Conservation (phyloP, 2,329 filamentous ascomycete species). For the Pseudocercospora fuligena region DNA sequence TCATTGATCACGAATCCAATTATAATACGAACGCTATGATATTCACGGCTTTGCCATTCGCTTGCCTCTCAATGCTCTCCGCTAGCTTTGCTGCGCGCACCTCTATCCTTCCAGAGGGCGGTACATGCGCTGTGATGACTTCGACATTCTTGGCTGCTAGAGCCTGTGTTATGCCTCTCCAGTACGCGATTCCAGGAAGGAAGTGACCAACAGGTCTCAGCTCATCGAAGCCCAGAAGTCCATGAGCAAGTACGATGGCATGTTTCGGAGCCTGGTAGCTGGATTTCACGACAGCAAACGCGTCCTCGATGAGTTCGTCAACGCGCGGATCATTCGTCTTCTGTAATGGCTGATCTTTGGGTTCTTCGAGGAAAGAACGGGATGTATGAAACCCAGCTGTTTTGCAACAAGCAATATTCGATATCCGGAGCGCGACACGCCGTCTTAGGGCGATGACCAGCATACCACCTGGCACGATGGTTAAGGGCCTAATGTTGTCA, state of each 20-base stretch:
- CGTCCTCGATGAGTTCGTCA: slow-evolving; percentile 51
- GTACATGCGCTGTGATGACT: slow-evolving; percentile 65
- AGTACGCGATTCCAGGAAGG: slow-evolving; percentile 66
- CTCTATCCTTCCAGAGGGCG: slow-evolving; percentile 64
- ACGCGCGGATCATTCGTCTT: slow-evolving; percentile 8
- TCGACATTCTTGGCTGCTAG: slow-evolving; percentile 61
- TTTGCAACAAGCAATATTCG: not conserved
- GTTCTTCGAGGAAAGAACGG: not conserved
- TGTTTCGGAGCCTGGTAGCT: slow-evolving; percentile 61
- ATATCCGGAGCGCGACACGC: not conserved
- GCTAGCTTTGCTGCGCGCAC: slow-evolving; percentile 59
- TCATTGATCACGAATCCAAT: not conserved
- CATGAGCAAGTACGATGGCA: slow-evolving; percentile 67
- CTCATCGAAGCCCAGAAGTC: slow-evolving; percentile 69
- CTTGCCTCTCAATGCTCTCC: slow-evolving; percentile 58
- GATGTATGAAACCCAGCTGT: not conserved
- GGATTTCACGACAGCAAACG: slow-evolving; percentile 64
- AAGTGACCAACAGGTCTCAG: slow-evolving; percentile 56
- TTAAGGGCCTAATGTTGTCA: not conserved
- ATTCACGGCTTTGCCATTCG: slow-evolving; percentile 63
- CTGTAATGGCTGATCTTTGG: not conserved
- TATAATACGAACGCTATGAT: slow-evolving; percentile 63
- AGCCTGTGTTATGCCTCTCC: slow-evolving; percentile 67
- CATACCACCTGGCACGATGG: not conserved
- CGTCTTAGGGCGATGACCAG: slow-evolving; percentile 3